These are phyloP conservation scores for Eremomyces bilateralis DNA, from an alignment of 495 filamentous ascomycete species.

Conservation along the genomic window DNA sequence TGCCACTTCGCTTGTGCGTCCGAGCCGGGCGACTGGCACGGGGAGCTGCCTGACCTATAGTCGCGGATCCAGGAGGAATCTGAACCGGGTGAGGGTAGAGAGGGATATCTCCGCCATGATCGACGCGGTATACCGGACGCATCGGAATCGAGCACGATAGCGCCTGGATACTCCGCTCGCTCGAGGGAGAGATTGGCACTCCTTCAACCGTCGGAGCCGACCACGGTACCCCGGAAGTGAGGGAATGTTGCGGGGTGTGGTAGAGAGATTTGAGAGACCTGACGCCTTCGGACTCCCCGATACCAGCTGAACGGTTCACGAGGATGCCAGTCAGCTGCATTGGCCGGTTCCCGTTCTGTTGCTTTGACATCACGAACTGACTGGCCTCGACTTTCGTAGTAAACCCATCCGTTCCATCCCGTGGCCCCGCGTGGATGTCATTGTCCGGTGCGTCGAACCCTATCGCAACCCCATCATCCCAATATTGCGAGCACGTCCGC, in stretches of 20 bases:
- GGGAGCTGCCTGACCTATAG: constrained; percentile 2
- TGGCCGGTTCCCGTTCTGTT: too few species aligned
- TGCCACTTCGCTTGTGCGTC: constrained; percentile 47
- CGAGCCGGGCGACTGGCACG: constrained; percentile 7
- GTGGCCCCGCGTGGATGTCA: constrained; percentile 61
- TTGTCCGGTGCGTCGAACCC: constrained; percentile 30
- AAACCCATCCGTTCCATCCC: too few species aligned
- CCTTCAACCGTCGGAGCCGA: too few species aligned
- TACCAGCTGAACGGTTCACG: too few species aligned
- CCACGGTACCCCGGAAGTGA: too few species aligned
- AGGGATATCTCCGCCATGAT: constrained; percentile 9
- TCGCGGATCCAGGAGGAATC: constrained; percentile 5
- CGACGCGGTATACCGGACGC: constrained; percentile 9
- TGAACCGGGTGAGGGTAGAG: constrained; percentile 15
- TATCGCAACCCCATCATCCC: constrained; percentile 29
- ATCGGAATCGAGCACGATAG: constrained; percentile 68
- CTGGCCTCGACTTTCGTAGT: too few species aligned
- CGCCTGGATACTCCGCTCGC: constrained; percentile 40
- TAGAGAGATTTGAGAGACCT: neutral
- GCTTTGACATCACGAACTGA: too few species aligned
- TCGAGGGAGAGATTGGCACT: constrained; percentile 16
- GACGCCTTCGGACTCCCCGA: neutral
- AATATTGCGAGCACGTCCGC: constrained; percentile 68
- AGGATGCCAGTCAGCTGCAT: too few species aligned
- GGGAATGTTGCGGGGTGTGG: too few species aligned